Evolutionary conservation across 2,329 filamentous ascomycete genomes (phyloP).

Genomic region (Epichloe baconii): DNA sequence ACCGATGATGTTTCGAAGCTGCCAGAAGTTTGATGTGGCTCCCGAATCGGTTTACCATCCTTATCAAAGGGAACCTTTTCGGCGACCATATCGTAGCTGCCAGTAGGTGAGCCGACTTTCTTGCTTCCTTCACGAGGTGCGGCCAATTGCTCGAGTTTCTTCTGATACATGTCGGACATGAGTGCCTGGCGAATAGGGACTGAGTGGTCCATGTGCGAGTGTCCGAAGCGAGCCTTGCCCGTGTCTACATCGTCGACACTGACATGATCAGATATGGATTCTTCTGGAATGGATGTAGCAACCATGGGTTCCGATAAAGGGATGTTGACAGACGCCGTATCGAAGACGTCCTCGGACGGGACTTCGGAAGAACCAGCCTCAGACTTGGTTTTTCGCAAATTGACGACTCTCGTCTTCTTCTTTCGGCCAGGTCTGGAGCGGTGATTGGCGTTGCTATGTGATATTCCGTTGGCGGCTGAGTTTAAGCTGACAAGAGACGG

Average conservation of each 20-base stretch:
- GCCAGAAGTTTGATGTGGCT: constrained; percentile 14
- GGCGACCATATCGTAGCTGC: not conserved
- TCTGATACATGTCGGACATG: constrained; percentile 13
- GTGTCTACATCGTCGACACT: constrained; percentile 15
- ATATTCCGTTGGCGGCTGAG: constrained; percentile 49
- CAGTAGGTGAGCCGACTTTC: constrained; percentile 5
- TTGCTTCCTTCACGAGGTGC: constrained; percentile 12
- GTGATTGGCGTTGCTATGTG: constrained; percentile 46
- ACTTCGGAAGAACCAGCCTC: constrained; percentile 40
- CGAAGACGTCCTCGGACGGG: constrained; percentile 34
- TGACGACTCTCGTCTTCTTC: constrained; percentile 75
- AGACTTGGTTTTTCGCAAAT: constrained; percentile 53
- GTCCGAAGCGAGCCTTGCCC: constrained; percentile 30
- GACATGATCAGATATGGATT: constrained; percentile 36
- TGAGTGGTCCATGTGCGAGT: constrained; percentile 8
- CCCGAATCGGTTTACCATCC: constrained; percentile 18
- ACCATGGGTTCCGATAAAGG: constrained; percentile 50
- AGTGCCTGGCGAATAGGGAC: constrained; percentile 11
- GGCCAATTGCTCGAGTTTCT: constrained; percentile 12
- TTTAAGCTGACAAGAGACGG: constrained; percentile 51
- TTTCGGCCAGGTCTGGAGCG: constrained; percentile 54
- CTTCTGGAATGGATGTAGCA: constrained; percentile 44
- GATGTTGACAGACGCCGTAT: constrained; percentile 39
- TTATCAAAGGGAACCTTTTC: constrained; percentile 17
- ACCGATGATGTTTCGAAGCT: constrained; percentile 38